These are phyloP conservation scores for Pyrenophora teres DNA, from an alignment of 2,329 filamentous ascomycete species.

Conservation along the genomic window DNA sequence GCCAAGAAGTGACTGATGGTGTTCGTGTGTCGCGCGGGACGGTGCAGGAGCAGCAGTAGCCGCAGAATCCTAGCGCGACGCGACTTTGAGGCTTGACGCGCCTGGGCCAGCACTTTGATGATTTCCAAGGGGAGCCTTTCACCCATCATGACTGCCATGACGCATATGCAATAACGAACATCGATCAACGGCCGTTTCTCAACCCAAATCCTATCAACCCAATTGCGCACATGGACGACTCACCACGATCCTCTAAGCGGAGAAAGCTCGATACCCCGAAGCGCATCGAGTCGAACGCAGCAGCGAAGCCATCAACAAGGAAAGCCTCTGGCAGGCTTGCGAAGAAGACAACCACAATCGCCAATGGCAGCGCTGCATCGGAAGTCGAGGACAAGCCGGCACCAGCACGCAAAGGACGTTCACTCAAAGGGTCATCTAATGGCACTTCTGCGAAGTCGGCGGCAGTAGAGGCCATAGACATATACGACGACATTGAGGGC, in stretches of 20 bases:
- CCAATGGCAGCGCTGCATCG: constrained; percentile 14
- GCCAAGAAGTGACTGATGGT: neutral
- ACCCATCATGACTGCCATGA: constrained; percentile 11
- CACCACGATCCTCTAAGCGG: constrained; percentile 44
- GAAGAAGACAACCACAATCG: constrained; percentile 20
- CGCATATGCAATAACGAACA: constrained; percentile 2
- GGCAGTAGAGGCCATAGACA: constrained; percentile 34
- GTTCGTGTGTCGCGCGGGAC: constrained; percentile 9
- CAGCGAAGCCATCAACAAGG: constrained; percentile 22
- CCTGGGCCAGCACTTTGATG: constrained; percentile 13
- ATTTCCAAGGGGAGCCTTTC: constrained; percentile 3
- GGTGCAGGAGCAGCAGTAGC: constrained; percentile 13
- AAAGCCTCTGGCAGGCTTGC: constrained; percentile 29
- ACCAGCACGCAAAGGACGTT: constrained; percentile 10
- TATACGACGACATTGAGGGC: constrained; percentile 53
- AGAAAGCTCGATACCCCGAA: constrained; percentile 42
- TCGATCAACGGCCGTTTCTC: neutral
- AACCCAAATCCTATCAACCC: neutral
- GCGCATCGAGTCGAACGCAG: constrained; percentile 28
- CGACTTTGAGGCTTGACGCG: constrained; percentile 20
- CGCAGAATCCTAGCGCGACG: constrained; percentile 24
- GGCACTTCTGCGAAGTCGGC: constrained; percentile 14
- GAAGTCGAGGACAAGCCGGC: constrained; percentile 16
- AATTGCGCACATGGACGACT: constrained; percentile 36
- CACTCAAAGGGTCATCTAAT: constrained; percentile 15